A percentile compares a stretch with the other conserved stretches of the same genome.
Conservation (phyloP, 192 early-diverging fungal genomes). For the Piromyces finnis region DNA sequence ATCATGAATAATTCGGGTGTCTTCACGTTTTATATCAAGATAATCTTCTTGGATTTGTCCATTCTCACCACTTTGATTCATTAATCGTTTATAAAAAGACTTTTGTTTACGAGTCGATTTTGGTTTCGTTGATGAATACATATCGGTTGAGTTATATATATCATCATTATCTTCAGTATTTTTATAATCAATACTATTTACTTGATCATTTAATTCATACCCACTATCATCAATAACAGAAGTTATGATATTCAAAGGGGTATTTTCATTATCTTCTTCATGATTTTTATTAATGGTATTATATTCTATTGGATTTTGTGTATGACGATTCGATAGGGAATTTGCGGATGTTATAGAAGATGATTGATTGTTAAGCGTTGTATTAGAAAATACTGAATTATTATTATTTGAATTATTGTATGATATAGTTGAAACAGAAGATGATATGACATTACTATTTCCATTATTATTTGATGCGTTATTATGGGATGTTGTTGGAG, state of each 20-base stretch:
- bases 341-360: neutral
- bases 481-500: neutral
- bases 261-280: neutral
- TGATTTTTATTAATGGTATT: neutral
- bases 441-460: neutral
- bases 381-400: neutral
- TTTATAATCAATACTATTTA: neutral
- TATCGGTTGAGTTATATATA: neutral
- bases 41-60: neutral
- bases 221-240: neutral
- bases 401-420: neutral
- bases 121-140: neutral
- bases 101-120: neutral
- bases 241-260: neutral
- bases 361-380: neutral
- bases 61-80: neutral
- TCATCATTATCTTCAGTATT: neutral
- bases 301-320: neutral
- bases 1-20: neutral
- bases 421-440: neutral
- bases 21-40: neutral
- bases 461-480: neutral
- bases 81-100: neutral
- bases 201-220: neutral
- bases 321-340: neutral